A percentile compares a stretch with the other conserved stretches of the same genome.
Evolutionary conservation across 1,139 yeast genomes (phyloP).

Genomic region (Wickerhamiella infanticola): DNA sequence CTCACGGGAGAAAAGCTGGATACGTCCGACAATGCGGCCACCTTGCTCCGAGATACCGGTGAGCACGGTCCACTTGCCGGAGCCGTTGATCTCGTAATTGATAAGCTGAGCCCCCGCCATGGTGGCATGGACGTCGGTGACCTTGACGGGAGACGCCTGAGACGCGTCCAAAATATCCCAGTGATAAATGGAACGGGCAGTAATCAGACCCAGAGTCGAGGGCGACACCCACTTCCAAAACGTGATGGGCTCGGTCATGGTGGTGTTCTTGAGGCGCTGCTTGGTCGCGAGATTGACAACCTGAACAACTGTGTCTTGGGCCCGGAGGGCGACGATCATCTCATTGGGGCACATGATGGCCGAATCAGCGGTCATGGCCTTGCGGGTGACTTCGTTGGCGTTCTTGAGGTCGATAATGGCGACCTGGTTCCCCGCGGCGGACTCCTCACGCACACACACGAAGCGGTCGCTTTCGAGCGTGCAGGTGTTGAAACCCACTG

Average conservation of each 20-base stretch:
- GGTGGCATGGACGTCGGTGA: slow-evolving; percentile 73
- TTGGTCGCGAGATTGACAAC: slow-evolving; percentile 80
- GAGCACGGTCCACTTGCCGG: slow-evolving; percentile 83
- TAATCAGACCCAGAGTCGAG: slow-evolving; percentile 65
- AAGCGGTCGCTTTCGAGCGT: slow-evolving; percentile 87
- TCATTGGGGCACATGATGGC: slow-evolving; percentile 92
- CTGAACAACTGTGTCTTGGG: slow-evolving; percentile 91
- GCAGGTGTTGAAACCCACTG: slow-evolving; percentile 84
- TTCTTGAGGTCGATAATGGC: slow-evolving; percentile 79
- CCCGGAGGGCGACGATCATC: slow-evolving; percentile 81
- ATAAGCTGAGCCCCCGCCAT: slow-evolving; percentile 78
- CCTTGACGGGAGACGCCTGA: slow-evolving; percentile 59
- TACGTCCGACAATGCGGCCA: slow-evolving; percentile 91
- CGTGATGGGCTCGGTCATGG: slow-evolving; percentile 75
- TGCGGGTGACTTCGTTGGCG: slow-evolving; percentile 59
- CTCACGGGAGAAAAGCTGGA: slow-evolving; percentile 76
- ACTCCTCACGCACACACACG: slow-evolving; percentile 65
- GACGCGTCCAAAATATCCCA: slow-evolving; percentile 80
- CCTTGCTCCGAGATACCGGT: slow-evolving; percentile 92
- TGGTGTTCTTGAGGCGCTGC: slow-evolving; percentile 78
- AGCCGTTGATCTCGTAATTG: slow-evolving; percentile 71
- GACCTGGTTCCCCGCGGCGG: slow-evolving; percentile 61
- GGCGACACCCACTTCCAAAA: slow-evolving; percentile 91
- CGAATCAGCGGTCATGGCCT: slow-evolving; percentile 94
- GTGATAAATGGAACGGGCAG: slow-evolving; percentile 55